Conservation (phyloP, 768 basidiomycete genomes). For the Pleurotus platypus region DNA sequence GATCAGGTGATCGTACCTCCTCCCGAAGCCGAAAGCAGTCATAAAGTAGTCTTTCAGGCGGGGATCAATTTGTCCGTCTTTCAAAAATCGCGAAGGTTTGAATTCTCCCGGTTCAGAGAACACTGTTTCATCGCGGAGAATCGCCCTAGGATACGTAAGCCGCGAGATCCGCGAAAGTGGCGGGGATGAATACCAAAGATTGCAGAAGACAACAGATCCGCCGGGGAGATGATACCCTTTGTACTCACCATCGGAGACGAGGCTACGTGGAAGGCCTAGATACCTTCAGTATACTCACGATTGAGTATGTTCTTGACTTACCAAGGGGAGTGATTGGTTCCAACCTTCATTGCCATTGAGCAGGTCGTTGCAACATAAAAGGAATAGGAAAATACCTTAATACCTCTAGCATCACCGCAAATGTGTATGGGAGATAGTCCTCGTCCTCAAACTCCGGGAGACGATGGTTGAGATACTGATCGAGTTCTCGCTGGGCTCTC, state of each 20-base stretch:
- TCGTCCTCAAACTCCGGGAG: slow-evolving; percentile 19
- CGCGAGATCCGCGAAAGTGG: not conserved
- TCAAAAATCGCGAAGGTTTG: slow-evolving; percentile 16
- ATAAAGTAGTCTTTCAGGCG: not conserved
- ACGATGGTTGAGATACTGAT: slow-evolving; percentile 14
- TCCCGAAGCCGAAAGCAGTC: not conserved
- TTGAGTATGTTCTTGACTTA: not conserved
- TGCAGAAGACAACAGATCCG: not conserved
- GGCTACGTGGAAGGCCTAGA: not conserved
- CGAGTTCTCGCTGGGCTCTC: slow-evolving; percentile 26
- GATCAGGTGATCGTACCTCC: not conserved
- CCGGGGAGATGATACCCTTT: not conserved
- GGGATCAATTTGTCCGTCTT: slow-evolving; percentile 11
- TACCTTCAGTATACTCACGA: no score
- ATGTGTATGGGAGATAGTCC: slow-evolving; percentile 16
- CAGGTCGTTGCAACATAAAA: no score
- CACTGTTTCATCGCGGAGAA: slow-evolving; percentile 10
- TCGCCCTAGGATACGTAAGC: not conserved
- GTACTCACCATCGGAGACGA: not conserved
- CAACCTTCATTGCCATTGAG: not conserved
- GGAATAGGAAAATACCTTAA: slow-evolving; percentile 11
- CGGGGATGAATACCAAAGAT: not conserved
- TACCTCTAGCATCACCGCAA: slow-evolving; percentile 19
- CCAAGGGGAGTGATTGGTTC: not conserved
- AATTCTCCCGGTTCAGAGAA: slow-evolving; percentile 15